These are phyloP conservation scores for barley (Hordeum vulgare) DNA, from an alignment of 176 grass and related monocot genomes.

Conservation along the genomic window MorexV3_pseudomolecules_assembly NC_058519.1:631070817-631071316, in stretches of 20 bases:
- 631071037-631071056: too few relatives aligned
- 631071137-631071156: not conserved
- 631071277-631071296: constrained; percentile 61
- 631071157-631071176: not conserved
- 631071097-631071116: constrained; percentile 69
- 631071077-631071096: constrained; percentile 28
- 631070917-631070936: constrained; percentile 47
- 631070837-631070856: constrained; percentile 64
- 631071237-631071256: constrained; percentile 36
- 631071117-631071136: constrained; percentile 32
- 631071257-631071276: constrained; percentile 43
- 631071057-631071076: constrained; percentile 31
- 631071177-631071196: not conserved
- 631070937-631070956: constrained; percentile 30
- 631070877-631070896: constrained; percentile 86
- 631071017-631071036: not conserved
- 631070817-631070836: constrained; percentile 53
- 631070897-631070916: constrained; percentile 60
- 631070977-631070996: not conserved
- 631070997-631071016: not conserved
- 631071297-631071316: constrained; percentile 63
- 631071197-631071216: not conserved
- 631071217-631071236: too few relatives aligned
- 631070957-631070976: not conserved
- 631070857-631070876: constrained; percentile 54